Percentiles rank a stretch among this genome's conserved stretches.
phyloP scores from a whole-genome alignment of 805 yeast species.

The Wickerhamiella shivajii region DNA sequence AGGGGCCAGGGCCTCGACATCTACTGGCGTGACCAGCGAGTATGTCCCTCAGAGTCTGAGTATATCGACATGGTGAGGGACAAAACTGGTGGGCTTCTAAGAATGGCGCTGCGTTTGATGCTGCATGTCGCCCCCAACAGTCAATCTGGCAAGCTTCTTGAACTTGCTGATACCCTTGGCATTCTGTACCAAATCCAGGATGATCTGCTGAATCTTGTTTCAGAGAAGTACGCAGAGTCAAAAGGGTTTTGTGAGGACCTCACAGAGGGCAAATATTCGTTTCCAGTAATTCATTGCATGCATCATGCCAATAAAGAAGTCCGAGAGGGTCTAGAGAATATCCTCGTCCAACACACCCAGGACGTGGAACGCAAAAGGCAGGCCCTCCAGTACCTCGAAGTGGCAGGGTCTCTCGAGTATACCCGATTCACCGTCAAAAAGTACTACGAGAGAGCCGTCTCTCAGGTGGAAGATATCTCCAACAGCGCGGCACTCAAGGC shows the following conservation, averaged over 20 bases:
- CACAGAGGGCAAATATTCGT: conserved; percentile 78
- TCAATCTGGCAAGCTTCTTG: conserved; percentile 26
- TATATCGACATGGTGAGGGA: conserved; percentile 72
- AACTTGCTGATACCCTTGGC: conserved; percentile 65
- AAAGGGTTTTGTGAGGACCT: conserved; percentile 80
- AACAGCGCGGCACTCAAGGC: too few relatives aligned
- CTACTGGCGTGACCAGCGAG: conserved; percentile 63
- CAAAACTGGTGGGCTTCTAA: conserved; percentile 79
- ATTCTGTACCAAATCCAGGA: conserved; percentile 74
- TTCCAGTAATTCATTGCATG: conserved; percentile 65
- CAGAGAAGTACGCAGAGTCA: conserved; percentile 35
- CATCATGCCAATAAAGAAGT: conserved; percentile 24
- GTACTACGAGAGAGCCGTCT: conserved; percentile 19
- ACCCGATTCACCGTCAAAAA: conserved; percentile 22
- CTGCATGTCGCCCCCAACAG: conserved; percentile 23
- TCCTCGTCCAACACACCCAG: conserved; percentile 38
- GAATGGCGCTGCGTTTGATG: conserved; percentile 58
- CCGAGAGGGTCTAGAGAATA: conserved; percentile 23
- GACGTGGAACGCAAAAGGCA: conserved; percentile 36
- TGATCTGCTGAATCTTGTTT: conserved; percentile 59
- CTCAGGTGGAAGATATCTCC: conserved; percentile 17
- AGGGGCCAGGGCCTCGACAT: conserved; percentile 84
- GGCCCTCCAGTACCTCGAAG: conserved; percentile 35
- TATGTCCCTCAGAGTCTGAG: conserved; percentile 45
- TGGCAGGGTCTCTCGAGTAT: conserved; percentile 30